These are phyloP conservation scores for Inonotus obliquus DNA, from an alignment of 1,284 basidiomycete species.

Conservation along the genomic window DNA sequence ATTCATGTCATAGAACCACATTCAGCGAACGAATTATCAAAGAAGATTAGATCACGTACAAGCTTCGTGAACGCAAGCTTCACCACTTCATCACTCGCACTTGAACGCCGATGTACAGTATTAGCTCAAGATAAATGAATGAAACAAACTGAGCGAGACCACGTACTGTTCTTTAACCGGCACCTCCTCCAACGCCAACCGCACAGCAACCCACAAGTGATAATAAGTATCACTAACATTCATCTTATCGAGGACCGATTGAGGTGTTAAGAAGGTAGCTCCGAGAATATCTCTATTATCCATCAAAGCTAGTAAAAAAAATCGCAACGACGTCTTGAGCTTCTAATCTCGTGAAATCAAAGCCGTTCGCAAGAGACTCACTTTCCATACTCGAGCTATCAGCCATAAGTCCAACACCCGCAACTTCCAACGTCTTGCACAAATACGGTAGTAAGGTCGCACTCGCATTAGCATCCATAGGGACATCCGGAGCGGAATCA, in stretches of 20 bases:
- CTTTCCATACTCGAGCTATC: slow-evolving; percentile 15
- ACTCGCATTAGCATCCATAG: neutral
- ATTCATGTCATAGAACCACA: neutral
- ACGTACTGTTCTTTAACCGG: slow-evolving; percentile 29
- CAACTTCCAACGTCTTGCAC: neutral
- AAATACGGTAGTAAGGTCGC: neutral
- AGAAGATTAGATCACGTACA: slow-evolving; percentile 8
- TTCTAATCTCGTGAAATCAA: neutral
- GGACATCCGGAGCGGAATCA: neutral
- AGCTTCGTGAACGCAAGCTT: slow-evolving; percentile 8
- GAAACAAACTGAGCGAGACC: slow-evolving; percentile 26
- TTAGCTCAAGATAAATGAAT: no score
- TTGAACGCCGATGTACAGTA: neutral
- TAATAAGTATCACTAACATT: slow-evolving; percentile 31
- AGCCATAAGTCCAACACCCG: slow-evolving; percentile 5
- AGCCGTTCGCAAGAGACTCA: neutral
- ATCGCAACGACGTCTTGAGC: neutral
- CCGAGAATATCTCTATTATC: slow-evolving; percentile 8
- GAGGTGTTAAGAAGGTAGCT: slow-evolving; percentile 28
- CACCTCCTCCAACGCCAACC: slow-evolving; percentile 27
- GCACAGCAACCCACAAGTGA: slow-evolving; percentile 41
- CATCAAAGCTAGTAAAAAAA: slow-evolving; percentile 1
- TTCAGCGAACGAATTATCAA: neutral
- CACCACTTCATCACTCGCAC: slow-evolving; percentile 6
- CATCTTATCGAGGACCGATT: slow-evolving; percentile 26